Evolutionary conservation across 345 rosid genomes (phyloP), one percentile per base, ranked within the genome.

Genomic region (Noccaea caerulescens): DNA sequence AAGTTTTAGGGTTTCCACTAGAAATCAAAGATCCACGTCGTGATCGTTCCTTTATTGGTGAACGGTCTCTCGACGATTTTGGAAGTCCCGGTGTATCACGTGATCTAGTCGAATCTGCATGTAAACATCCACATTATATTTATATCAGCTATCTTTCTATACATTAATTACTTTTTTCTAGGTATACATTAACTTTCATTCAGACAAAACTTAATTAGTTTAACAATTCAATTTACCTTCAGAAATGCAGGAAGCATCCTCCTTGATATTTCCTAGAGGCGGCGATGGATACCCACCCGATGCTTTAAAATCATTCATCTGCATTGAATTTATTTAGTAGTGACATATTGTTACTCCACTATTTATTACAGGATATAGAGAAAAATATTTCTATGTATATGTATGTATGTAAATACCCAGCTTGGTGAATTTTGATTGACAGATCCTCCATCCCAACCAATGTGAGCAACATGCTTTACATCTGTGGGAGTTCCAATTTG

Each of bases 401-500:
- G 4, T 27, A 27, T 27, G 4, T 27, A 4, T 56, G 8, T 37
- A 41, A 51, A n/a, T 85, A 87, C 90, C 87, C 88, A 85, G 79
- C 78, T 85, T 0, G 90, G 93, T 16, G 84, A 47, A n/a, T 82
- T 51, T 50, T 73, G 72, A 66, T 68, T 69, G 37, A 79, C 74
- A 34, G 88, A 68, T 9, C 83, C 82, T 38, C 84, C 93, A 46
- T 93, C 92, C 89, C 87, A 86, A 70, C 98, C 98, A 39, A 92
- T 90, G 62, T 92, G 98, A n/a, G 98, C 90, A 13, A 92, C 90
- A 71, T 92, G 98, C 77, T 90, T 92, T 78, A 90, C 98, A 80
- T 92, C 93, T 25, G 96, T 92, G 33, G 98, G 97, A 8, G 2
- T 57, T 74, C 97, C 97, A 51, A 92, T 92, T 80, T 82, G 82